Base-by-base conservation (phyloP, 106 monocot species). In the Narthecium ossifragum region DNA sequence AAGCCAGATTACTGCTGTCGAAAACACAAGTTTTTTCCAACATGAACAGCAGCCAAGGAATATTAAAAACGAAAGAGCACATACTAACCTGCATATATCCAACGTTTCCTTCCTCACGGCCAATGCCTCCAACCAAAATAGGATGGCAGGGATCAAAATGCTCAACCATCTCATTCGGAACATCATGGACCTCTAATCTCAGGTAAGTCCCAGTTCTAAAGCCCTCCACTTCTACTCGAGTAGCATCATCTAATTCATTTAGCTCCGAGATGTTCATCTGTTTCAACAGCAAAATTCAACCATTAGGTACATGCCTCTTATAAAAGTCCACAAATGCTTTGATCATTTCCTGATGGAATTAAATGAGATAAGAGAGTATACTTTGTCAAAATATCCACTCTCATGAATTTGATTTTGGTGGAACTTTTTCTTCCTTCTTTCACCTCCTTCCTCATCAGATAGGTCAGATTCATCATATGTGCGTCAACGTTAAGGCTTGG, bases 11-110 rank as follows among this genome's bases (percentile, higher is more conserved):
- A n/a, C n/a, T n/a, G n/a, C n/a, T n/a, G n/a, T n/a, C n/a, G n/a
- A n/a, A n/a, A n/a, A n/a, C n/a, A n/a, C n/a, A n/a, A n/a, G n/a
- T n/a, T n/a, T n/a, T 25, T 23, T 3, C 20, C 34, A 22, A 22
- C 12, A 58, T 13, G 25, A 15, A 22, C 8, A 21, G 47, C 1
- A 48, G 4, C 15, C 39, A 18, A 8, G 24, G 28, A 31, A 5
- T 12, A 26, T 5, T n/a, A 25, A 14, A 71, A 53, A 41, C 1
- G 51, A 49, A 45, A 31, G 39, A 57, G 31, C 61, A 52, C 37
- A 68, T 26, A 55, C 70, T 24, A 55, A 98, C 98, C 98, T 98
- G 98, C 98, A 91, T 98, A 61, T 77, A 98, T 41, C 98, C 98
- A 53, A 69, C 62, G 61, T 87, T 84, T 48, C 91, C 98, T 51